Evolutionary conservation across 2,329 filamentous ascomycete species (phyloP), one percentile per base, ranked within the genome.

Genomic region (Phialophora expanda): DNA sequence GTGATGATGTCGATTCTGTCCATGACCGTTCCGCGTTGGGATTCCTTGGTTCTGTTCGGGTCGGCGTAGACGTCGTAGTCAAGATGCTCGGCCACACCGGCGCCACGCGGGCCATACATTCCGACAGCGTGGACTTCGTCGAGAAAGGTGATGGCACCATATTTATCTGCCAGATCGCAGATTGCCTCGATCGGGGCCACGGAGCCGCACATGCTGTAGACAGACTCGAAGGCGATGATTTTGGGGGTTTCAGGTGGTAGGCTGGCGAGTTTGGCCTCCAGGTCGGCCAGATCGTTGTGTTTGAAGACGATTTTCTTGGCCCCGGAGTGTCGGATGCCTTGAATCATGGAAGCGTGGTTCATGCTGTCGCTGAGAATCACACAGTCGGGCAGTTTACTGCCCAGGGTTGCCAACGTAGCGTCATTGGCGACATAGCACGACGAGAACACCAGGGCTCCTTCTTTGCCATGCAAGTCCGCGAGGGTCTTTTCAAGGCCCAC

Each of bases 371-470:
- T 97, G n/a, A 99, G 83, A 74, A 98, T 97, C 53, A 99, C 95
- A 76, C 95, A 99, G 75, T 96, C 90, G 32, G 95, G 94, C 78
- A 99, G 84, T 80, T 97, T 97, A 80, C 92, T 97, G 56, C 95
- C 95, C n/a, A 99, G 84, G 0, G 95, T 99, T 3, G 95, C 94
- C 66, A 99, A 86, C 0, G 95, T 98, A 17, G 95, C 93, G 80
- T 99, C 95, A 76, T 99, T 99, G 70, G 95, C 95, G 61, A 99
- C 95, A 75, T 96, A 99, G 86, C 95, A 99, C 14, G 94, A 98
- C 69, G 92, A 94, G 78, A 99, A 99, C 61, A 98, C 95, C 65
- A 99, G 82, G 0, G 95, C 93, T 7, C 90, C 87, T 74, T 98
- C 94, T 79, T 98, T 95, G 56, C 92, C 88, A 77, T 99, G 95